These are phyloP conservation scores for Capronia americana DNA, from an alignment of 2,329 filamentous ascomycete species.

Conservation along the genomic window DNA sequence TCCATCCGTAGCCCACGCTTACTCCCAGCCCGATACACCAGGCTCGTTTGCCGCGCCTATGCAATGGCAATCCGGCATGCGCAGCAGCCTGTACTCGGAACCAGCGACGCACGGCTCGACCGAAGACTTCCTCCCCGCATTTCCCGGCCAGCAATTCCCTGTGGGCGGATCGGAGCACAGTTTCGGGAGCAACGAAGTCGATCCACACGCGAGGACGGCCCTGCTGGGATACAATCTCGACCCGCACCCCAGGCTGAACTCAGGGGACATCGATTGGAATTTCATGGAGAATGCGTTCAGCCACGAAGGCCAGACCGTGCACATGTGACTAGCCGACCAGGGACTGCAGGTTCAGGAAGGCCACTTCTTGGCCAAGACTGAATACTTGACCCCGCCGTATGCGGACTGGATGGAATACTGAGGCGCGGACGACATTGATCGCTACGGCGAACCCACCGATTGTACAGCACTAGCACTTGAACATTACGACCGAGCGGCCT, in stretches of 20 bases:
- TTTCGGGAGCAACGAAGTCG: constrained; percentile 37
- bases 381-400: background rate
- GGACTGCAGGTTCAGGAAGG: background rate
- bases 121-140: constrained; percentile 40
- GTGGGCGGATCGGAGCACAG: constrained; percentile 40
- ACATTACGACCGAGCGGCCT: background rate
- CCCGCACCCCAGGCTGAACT: constrained; percentile 38
- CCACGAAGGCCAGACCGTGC: constrained; percentile 22
- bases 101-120: constrained; percentile 9
- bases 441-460: background rate
- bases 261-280: constrained; percentile 38
- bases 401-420: constrained; percentile 14
- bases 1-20: constrained; percentile 27
- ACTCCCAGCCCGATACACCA: constrained; percentile 27
- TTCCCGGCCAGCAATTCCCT: constrained; percentile 41
- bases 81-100: constrained; percentile 31
- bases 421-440: background rate
- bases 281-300: constrained; percentile 33
- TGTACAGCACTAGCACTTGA: background rate
- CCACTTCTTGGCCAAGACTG: background rate
- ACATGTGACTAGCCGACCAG: constrained; percentile 26
- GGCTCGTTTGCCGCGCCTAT: constrained; percentile 30
- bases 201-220: constrained; percentile 37
- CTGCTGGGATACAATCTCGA: constrained; percentile 41
- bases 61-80: constrained; percentile 26